Evolutionary conservation across 2,329 filamentous ascomycete genomes (phyloP).

Genomic region (Monilinia aucupariae): DNA sequence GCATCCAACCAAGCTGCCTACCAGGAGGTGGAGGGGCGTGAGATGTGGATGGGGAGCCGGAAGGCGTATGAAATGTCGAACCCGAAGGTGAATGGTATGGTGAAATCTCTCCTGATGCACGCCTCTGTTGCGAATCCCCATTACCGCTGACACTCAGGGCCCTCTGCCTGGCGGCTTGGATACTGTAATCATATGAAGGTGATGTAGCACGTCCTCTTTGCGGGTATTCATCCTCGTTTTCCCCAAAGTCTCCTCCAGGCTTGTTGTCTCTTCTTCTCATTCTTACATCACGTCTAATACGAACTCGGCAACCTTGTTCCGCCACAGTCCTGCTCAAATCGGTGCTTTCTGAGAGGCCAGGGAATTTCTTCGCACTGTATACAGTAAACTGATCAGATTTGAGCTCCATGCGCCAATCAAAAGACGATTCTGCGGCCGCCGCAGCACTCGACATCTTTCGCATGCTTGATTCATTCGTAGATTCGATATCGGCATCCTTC

Average conservation of each 20-base stretch:
- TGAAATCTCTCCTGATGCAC: constrained; percentile 42
- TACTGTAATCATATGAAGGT: background rate
- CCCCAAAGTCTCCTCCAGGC: constrained; percentile 44
- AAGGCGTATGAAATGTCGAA: constrained; percentile 18
- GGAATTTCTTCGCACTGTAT: constrained; percentile 97
- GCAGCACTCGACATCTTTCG: constrained; percentile 36
- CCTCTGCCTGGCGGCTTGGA: constrained; percentile 21
- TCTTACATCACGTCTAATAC: constrained; percentile 87
- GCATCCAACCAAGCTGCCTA: constrained; percentile 33
- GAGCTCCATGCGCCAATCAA: constrained; percentile 84
- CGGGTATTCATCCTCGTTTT: constrained; percentile 55
- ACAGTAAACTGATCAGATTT: constrained; percentile 84
- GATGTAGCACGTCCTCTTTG: constrained; percentile 35
- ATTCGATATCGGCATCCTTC: constrained; percentile 63
- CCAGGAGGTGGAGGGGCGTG: constrained; percentile 32
- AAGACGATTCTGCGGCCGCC: constrained; percentile 44
- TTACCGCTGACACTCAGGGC: constrained; percentile 26
- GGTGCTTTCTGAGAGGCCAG: constrained; percentile 85
- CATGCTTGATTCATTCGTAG: constrained; percentile 34
- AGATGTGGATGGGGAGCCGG: constrained; percentile 10
- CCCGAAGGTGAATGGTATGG: constrained; percentile 2
- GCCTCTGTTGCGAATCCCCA: constrained; percentile 37
- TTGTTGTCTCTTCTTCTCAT: constrained; percentile 82
- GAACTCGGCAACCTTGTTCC: constrained; percentile 93
- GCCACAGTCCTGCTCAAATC: constrained; percentile 82